Evolutionary conservation across 108 stramenopile genomes (phyloP).

Genomic region (Schizochytrium sp.): DNA sequence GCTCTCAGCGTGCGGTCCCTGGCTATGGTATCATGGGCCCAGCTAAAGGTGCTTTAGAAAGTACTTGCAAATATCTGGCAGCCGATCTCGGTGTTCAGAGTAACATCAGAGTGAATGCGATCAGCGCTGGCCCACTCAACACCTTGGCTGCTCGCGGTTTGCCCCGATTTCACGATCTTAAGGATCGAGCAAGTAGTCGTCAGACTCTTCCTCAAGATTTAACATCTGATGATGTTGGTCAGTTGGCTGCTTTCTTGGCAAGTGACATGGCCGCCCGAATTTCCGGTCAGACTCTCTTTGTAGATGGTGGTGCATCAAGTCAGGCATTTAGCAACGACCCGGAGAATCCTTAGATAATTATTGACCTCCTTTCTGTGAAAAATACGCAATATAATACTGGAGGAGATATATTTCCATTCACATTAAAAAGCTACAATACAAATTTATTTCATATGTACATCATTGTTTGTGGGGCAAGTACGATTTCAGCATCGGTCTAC

Average conservation of each 20-base stretch:
- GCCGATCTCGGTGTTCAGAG: constrained; percentile 69
- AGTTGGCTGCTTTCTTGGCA: constrained; percentile 71
- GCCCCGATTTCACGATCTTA: constrained; percentile 71
- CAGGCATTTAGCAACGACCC: neutral
- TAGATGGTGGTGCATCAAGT: constrained; percentile 73
- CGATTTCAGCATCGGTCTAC: too few species aligned
- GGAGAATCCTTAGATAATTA: too few species aligned
- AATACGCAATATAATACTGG: too few species aligned
- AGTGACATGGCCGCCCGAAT: constrained; percentile 68
- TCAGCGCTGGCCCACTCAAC: constrained; percentile 78
- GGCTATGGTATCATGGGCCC: constrained; percentile 82
- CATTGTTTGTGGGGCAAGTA: too few species aligned
- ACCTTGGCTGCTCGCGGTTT: constrained; percentile 79
- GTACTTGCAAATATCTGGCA: constrained; percentile 74
- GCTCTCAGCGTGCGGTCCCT: constrained; percentile 77
- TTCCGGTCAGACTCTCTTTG: constrained; percentile 78
- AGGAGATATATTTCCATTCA: too few species aligned
- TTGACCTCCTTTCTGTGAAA: too few species aligned
- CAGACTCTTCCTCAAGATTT: constrained; percentile 72
- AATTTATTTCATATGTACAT: too few species aligned
- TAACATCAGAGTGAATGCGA: constrained; percentile 77
- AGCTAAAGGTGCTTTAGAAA: constrained; percentile 79
- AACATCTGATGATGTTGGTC: constrained; percentile 74
- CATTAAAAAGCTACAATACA: too few species aligned
- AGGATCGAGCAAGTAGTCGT: constrained; percentile 63